Conservation (phyloP, 2,329 filamentous ascomycete species). For the Aureobasidium vineae region DNA sequence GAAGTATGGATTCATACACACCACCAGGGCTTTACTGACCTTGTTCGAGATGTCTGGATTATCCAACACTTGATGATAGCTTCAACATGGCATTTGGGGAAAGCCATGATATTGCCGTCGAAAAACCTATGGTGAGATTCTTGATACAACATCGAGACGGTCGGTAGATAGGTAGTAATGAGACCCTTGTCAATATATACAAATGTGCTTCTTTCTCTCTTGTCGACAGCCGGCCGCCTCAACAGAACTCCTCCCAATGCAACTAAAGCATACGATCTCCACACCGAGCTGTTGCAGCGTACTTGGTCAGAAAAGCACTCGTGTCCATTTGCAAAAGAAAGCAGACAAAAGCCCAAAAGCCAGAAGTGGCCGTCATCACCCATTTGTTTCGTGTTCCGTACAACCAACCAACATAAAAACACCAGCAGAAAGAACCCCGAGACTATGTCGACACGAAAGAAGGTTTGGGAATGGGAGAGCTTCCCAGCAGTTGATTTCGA, state of each 20-base stretch:
- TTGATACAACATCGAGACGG: too few species aligned
- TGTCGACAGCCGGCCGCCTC: neutral
- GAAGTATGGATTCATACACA: too few species aligned
- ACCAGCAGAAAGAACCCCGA: conserved; percentile 15
- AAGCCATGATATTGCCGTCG: too few species aligned
- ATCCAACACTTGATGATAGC: too few species aligned
- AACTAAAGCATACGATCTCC: neutral
- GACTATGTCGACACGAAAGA: conserved; percentile 17
- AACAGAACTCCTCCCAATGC: conserved; percentile 19
- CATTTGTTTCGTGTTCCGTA: conserved; percentile 14
- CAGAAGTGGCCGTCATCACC: neutral
- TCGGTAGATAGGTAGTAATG: too few species aligned
- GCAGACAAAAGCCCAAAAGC: neutral
- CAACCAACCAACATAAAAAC: conserved; percentile 21
- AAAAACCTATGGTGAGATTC: too few species aligned
- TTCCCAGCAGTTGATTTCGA: conserved; percentile 5
- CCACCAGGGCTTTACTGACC: too few species aligned
- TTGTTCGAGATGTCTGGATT: too few species aligned
- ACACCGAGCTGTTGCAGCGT: conserved; percentile 1
- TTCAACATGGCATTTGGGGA: too few species aligned
- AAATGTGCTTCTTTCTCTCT: neutral
- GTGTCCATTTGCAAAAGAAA: conserved; percentile 1
- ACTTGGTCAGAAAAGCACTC: conserved; percentile 4
- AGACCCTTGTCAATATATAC: neutral
- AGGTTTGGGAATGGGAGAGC: neutral